Evolutionary conservation across 2,329 filamentous ascomycete species (phyloP), one percentile per base, ranked within the genome.

Genomic region (Penicillium griseofulvum): DNA sequence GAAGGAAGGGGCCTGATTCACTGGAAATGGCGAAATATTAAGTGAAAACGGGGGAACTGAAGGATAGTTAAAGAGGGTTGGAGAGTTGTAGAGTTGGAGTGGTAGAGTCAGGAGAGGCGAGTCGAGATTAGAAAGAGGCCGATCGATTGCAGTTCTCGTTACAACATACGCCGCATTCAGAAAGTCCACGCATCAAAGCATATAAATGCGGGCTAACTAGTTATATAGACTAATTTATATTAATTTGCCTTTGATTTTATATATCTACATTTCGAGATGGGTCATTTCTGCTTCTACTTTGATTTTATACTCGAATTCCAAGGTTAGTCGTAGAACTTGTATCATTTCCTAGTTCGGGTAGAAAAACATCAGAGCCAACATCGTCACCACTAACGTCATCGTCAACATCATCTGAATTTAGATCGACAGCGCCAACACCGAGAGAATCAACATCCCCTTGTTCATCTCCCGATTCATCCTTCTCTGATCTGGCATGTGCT

Each of bases 61-160:
- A 49, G 3, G 33, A 22, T 12, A 26, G 33, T 26, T 4, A 19
- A 24, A 5, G n/a, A 34, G 7, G 26, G n/a, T 22, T 11, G 34
- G 28, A 10, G 19, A n/a, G 24, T 22, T 22, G 4, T 2, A 22
- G 22, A 22, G 22, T 2, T 22, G 22, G 29, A 6, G n/a, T n/a
- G n/a, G n/a, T n/a, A n/a, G 11, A 31, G 29, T 31, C 12, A 29
- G 29, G 29, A 31, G 29, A 31, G 29, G n/a, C 4, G 29, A 33
- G 19, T 42, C 6, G 50, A 37, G 34, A 51, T 51, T 16, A 44
- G n/a, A 45, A 14, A 33, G 38, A 12, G 19, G 44, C n/a, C 44
- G 51, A 53, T 53, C 51, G 44, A 53, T 42, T 49, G 28, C 51
- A 44, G 44, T 48, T 49, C 49, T 36, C 51, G 51, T 53, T 12